Percentiles rank a stretch among this genome's conserved stretches.
Evolutionary conservation across 2,329 filamentous ascomycete genomes (phyloP).

Genomic region (Huntiella savannae): DNA sequence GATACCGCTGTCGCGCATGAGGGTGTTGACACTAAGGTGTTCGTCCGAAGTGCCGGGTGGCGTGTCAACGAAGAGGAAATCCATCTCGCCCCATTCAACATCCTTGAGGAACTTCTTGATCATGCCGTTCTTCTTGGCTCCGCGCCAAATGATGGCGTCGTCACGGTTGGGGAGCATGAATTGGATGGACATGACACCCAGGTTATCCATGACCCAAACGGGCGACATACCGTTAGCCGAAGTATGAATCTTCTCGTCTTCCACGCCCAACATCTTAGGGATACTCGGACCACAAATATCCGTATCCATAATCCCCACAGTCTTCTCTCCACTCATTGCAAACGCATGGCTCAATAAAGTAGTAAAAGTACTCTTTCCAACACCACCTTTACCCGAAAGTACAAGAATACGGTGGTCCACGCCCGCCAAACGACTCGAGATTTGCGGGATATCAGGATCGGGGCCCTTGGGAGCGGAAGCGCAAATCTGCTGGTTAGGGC

Average conservation of each 20-base stretch:
- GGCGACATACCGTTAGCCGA: slow-evolving; percentile 81
- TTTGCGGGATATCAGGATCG: slow-evolving; percentile 80
- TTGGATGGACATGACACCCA: slow-evolving; percentile 92
- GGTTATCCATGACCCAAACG: slow-evolving; percentile 86
- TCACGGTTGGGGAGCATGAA: slow-evolving; percentile 93
- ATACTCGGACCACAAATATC: slow-evolving; percentile 94
- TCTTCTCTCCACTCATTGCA: slow-evolving; percentile 56
- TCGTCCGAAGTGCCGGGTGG: slow-evolving; percentile 91
- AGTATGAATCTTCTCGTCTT: slow-evolving; percentile 81
- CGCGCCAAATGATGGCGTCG: slow-evolving; percentile 92
- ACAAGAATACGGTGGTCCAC: slow-evolving; percentile 88
- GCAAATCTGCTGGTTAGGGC: slow-evolving; percentile 90
- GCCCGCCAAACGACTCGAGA: slow-evolving; percentile 60
- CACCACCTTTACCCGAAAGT: slow-evolving; percentile 84
- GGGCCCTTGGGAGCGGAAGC: slow-evolving; percentile 86
- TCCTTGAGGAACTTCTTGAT: slow-evolving; percentile 98
- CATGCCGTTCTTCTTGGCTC: slow-evolving; percentile 93
- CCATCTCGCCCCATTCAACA: slow-evolving; percentile 90
- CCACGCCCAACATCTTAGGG: slow-evolving; percentile 97
- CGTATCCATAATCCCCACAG: slow-evolving; percentile 91
- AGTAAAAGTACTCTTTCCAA: slow-evolving; percentile 90
- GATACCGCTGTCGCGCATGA: slow-evolving; percentile 77
- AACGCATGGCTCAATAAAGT: slow-evolving; percentile 78
- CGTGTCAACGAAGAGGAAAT: slow-evolving; percentile 85
- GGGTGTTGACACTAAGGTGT: slow-evolving; percentile 82